phyloP scores from a whole-genome alignment of 176 grass and related monocot species.

The Phoenix dactylifera region DNA sequence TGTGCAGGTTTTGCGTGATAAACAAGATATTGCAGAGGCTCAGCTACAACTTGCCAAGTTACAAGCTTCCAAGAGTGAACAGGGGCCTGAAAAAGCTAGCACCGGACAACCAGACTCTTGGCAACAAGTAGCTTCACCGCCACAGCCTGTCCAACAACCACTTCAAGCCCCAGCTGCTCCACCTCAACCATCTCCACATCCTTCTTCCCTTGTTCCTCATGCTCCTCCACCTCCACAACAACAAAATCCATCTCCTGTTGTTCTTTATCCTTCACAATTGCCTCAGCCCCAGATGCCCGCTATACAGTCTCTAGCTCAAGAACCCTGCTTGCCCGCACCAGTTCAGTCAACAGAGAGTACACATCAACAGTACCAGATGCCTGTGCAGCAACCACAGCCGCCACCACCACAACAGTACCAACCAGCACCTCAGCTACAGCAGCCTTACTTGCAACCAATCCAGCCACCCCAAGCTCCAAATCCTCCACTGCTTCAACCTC shows the following conservation, averaged over 20 bases:
- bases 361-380: constrained; percentile 48
- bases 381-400: constrained; percentile 19
- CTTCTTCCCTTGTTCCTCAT: constrained; percentile 32
- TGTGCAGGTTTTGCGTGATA: constrained; percentile 80
- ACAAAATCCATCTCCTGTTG: constrained; percentile 22
- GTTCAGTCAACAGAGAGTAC: constrained; percentile 32
- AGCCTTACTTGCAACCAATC: constrained; percentile 36
- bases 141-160: constrained; percentile 35
- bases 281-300: constrained; percentile 36
- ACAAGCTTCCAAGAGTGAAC: constrained; percentile 36
- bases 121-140: constrained; percentile 4
- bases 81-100: too few species aligned
- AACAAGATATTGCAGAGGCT: constrained; percentile 67
- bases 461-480: constrained; percentile 28
- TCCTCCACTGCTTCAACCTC: constrained; percentile 24
- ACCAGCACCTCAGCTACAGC: constrained; percentile 29
- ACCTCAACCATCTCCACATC: constrained; percentile 22
- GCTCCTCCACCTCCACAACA: not conserved
- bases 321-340: constrained; percentile 26
- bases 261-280: constrained; percentile 20
- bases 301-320: constrained; percentile 14
- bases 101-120: too few species aligned
- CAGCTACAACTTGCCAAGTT: constrained; percentile 67
- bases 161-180: constrained; percentile 25
- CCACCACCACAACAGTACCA: constrained; percentile 31